Conservation (phyloP, 148 eudicot genomes). For the Gaultheria prostrata region DNA sequence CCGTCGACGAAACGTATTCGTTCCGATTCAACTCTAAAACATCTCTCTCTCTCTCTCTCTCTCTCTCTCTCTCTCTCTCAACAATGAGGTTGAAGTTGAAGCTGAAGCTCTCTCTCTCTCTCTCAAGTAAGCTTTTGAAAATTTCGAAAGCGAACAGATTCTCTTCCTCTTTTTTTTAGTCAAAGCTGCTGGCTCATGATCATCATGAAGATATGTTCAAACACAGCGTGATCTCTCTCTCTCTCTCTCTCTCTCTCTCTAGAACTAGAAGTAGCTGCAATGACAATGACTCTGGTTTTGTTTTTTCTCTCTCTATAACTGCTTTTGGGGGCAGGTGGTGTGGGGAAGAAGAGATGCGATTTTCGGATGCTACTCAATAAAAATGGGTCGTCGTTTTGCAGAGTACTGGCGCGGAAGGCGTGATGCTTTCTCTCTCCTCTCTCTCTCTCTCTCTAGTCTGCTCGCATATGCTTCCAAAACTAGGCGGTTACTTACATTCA, state of each 20-base stretch:
- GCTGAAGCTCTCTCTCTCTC: neutral
- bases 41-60: neutral
- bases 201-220: neutral
- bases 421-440: neutral
- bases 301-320: neutral
- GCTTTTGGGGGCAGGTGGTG: neutral
- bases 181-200: neutral
- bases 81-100: neutral
- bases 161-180: neutral
- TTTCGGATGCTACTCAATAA: neutral
- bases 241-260: neutral
- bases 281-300: neutral
- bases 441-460: neutral
- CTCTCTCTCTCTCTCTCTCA: neutral
- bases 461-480: slow-evolving; percentile 8
- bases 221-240: neutral
- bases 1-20: neutral
- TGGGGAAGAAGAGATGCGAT: neutral
- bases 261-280: neutral
- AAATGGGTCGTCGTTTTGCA: neutral
- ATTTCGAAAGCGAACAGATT: neutral
- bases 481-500: slow-evolving; percentile 3
- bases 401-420: slow-evolving; percentile 16
- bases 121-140: neutral
- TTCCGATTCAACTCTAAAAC: neutral